phyloP scores from a whole-genome alignment of 2,329 filamentous ascomycete species.

The Penicillium palitans region DNA sequence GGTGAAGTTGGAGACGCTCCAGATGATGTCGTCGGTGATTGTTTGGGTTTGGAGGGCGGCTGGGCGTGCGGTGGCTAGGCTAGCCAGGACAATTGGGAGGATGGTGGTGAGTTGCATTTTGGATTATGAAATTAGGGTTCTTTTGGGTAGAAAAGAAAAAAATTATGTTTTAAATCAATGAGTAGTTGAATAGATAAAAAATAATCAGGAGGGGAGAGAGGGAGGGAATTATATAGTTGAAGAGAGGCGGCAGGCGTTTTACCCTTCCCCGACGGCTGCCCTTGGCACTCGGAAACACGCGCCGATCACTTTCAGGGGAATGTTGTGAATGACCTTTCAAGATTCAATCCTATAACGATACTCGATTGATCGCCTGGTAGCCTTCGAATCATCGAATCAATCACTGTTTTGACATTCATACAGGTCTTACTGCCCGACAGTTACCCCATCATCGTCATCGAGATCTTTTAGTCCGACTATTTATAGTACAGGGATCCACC shows the following conservation, averaged over 20 bases:
- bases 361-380: neutral
- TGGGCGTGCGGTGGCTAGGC: constrained; percentile 24
- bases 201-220: constrained; percentile 3
- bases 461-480: constrained; percentile 13
- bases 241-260: constrained; percentile 5
- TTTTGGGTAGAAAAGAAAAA: neutral
- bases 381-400: neutral
- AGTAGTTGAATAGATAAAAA: neutral
- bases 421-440: constrained; percentile 5
- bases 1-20: constrained; percentile 34
- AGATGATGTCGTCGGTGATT: constrained; percentile 25
- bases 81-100: constrained; percentile 29
- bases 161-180: neutral
- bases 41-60: constrained; percentile 15
- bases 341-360: neutral
- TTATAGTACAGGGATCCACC: constrained; percentile 9
- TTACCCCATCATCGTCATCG: constrained; percentile 1
- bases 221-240: constrained; percentile 9
- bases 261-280: neutral
- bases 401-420: neutral
- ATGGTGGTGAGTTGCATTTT: constrained; percentile 34
- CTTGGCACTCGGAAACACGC: constrained; percentile 2
- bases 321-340: neutral
- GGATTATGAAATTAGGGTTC: neutral
- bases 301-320: constrained; percentile 12